Evolutionary conservation across 1,284 basidiomycete genomes (phyloP), one percentile per base, ranked within the genome.

Genomic region (Phellinidium pouzarii): DNA sequence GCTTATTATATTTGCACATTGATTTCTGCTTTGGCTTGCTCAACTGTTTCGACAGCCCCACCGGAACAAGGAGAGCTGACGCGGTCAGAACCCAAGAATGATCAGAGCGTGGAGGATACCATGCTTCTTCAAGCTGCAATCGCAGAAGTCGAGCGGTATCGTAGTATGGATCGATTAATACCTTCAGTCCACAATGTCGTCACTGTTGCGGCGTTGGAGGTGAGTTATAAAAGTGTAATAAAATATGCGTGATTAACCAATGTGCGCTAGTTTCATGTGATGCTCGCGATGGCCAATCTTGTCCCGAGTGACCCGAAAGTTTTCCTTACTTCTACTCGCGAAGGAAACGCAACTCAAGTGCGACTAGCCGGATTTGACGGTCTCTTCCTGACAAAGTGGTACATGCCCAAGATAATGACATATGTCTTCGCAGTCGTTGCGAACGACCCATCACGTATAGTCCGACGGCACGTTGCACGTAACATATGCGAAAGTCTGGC

Each of bases 161-260:
- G 93, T 56, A 92, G 86, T 59, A 91, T 98, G 79, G 96, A 99
- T 67, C 78, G 93, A 53, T 76, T 99, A 14, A 94, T 99, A 52
- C 92, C 96, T 2, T 96, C 94, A 3, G 87, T 84, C 56, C 93
- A 97, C 64, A 99, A 99, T 63, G 82, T 94, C 22, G 86, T 99
- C 37, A 94, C 94, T 0, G 78, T 93, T 50, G 92, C 95, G 26
- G 85, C 85, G 3, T 71, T 97, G 48, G 90, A 94, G 78, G 91
- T 93, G 58, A 58, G 78, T 66, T 22, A 25, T 26, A n/a, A 12
- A 23, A 25, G 34, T 44, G 36, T 55, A 47, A 27, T 26, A 27
- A 43, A n/a, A 48, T 12, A 50, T 20, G 50, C 26, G 56, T 41
- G 42, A 48, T 19, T 57, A 48, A 48, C 47, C 34, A 31, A 55